phyloP scores from a whole-genome alignment of 139 green algal species.

The Penium margaritaceum region DNA sequence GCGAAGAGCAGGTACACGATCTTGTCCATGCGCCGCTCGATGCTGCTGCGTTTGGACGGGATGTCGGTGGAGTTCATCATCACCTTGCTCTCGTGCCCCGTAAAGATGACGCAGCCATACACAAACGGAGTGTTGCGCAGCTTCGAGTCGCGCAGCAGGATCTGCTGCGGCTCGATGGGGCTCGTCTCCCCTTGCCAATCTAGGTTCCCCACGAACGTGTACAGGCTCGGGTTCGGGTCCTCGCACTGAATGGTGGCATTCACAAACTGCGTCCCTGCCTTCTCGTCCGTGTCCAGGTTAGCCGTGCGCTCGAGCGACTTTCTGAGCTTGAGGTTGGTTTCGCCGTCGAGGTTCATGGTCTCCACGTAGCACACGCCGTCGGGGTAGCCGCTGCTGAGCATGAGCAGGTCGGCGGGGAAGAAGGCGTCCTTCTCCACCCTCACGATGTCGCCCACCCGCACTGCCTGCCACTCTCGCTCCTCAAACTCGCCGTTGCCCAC shows the following conservation, averaged over 20 bases:
- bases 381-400: conserved; percentile 60
- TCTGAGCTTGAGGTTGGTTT: conserved; percentile 92
- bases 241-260: conserved; percentile 49
- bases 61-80: conserved; percentile 68
- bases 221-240: conserved; percentile 74
- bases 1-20: conserved; percentile 48
- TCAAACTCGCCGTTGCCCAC: conserved; percentile 16
- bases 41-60: conserved; percentile 58
- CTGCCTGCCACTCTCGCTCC: conserved; percentile 24
- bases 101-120: conserved; percentile 76
- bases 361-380: conserved; percentile 72
- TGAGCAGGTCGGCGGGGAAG: conserved; percentile 75
- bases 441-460: conserved; percentile 44
- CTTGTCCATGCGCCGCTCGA: conserved; percentile 47
- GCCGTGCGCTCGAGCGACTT: conserved; percentile 43
- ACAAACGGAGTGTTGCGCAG: conserved; percentile 75
- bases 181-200: conserved; percentile 27
- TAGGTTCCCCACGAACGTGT: conserved; percentile 65
- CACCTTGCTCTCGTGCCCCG: conserved; percentile 74
- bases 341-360: conserved; percentile 93
- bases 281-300: too few species aligned
- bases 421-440: conserved; percentile 47
- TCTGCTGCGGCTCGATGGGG: conserved; percentile 14
- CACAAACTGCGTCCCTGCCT: too few species aligned
- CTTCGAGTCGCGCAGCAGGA: conserved; percentile 54